Conservation (phyloP, 768 basidiomycete species). For the Calocybe cyanea region DNA sequence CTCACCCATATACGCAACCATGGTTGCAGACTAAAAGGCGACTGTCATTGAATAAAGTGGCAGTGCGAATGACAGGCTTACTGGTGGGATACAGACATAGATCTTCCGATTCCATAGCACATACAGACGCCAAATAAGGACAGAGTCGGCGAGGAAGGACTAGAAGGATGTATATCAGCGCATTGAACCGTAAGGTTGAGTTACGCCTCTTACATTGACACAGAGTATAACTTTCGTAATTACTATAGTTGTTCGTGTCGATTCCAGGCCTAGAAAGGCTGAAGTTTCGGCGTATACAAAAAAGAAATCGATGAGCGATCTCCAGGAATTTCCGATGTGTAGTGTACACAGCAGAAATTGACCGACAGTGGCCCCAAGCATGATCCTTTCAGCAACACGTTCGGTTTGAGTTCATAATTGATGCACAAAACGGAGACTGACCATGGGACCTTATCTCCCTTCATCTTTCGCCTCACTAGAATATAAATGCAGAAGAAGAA, state of each 20-base stretch:
- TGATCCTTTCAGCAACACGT: slow-evolving; percentile 9
- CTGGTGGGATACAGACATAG: slow-evolving; percentile 1
- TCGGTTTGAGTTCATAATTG: neutral
- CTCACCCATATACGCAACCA: slow-evolving; percentile 3
- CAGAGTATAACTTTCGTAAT: neutral
- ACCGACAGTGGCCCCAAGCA: slow-evolving; percentile 5
- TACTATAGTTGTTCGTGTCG: neutral
- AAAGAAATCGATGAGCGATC: slow-evolving; percentile 10
- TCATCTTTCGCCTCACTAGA: slow-evolving; percentile 6
- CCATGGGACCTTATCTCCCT: slow-evolving; percentile 2
- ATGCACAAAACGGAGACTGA: neutral
- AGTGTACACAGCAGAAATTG: slow-evolving; percentile 16
- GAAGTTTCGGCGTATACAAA: slow-evolving; percentile 3
- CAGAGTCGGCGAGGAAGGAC: slow-evolving; percentile 15
- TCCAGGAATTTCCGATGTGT: slow-evolving; percentile 9
- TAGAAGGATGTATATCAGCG: neutral
- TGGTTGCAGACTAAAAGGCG: neutral
- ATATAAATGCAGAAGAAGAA: slow-evolving; percentile 14
- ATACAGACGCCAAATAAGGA: slow-evolving; percentile 20
- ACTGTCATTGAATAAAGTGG: neutral
- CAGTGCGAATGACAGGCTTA: neutral
- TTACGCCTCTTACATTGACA: slow-evolving; percentile 6
- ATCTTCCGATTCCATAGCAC: slow-evolving; percentile 16
- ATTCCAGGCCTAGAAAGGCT: slow-evolving; percentile 1
- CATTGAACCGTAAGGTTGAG: neutral